Evolutionary conservation across 2,329 filamentous ascomycete genomes (phyloP).

Genomic region (Penicillium hordei): DNA sequence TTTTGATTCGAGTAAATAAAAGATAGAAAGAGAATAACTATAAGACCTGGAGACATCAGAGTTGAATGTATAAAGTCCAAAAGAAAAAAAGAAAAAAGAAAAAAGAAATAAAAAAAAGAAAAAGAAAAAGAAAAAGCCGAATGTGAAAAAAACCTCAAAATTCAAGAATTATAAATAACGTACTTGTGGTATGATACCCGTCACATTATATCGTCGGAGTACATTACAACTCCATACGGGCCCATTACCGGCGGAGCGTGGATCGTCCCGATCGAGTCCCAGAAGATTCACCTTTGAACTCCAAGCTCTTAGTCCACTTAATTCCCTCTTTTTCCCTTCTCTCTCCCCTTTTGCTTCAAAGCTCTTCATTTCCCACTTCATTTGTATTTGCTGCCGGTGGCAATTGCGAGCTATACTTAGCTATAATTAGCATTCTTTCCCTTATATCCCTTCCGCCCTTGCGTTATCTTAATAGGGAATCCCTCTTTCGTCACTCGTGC

Average conservation of each 20-base stretch:
- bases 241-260: slow-evolving; percentile 20
- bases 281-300: slow-evolving; percentile 22
- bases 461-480: slow-evolving; percentile 19
- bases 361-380: slow-evolving; percentile 5
- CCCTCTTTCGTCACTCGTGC: not conserved
- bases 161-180: not conserved
- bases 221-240: slow-evolving; percentile 7
- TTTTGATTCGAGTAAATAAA: not conserved
- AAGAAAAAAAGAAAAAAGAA: not conserved
- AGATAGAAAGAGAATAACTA: not conserved
- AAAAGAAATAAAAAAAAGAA: not conserved
- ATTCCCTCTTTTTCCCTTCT: slow-evolving; percentile 10
- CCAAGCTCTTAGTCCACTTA: slow-evolving; percentile 21
- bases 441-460: slow-evolving; percentile 27
- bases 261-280: slow-evolving; percentile 31
- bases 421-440: slow-evolving; percentile 17
- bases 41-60: not conserved
- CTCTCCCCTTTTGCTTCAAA: slow-evolving; percentile 8
- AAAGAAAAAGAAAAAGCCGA: too few relatives aligned
- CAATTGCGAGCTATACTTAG: slow-evolving; percentile 22
- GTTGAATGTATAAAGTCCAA: not conserved
- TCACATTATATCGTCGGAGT: slow-evolving; percentile 8
- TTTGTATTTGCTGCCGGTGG: slow-evolving; percentile 32
- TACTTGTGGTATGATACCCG: not conserved
- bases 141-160: not conserved